phyloP scores from a whole-genome alignment of 331 rosid genomes.

The Ulmus americana region DNA sequence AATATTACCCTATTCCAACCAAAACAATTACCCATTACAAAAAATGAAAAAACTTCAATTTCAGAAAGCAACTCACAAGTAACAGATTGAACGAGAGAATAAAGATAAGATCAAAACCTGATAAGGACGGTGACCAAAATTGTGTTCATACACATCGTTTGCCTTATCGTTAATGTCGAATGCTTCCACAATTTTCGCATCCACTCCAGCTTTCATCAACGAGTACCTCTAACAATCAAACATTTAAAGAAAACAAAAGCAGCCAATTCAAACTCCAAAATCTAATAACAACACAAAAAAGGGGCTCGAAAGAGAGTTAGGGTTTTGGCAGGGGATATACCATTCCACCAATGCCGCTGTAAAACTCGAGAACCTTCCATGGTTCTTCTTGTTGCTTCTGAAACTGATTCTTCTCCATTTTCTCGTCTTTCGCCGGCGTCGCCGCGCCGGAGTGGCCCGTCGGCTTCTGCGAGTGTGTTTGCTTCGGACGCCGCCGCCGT shows the following conservation, averaged over 20 bases:
- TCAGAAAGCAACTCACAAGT: not conserved
- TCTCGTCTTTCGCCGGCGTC: not conserved
- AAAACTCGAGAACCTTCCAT: slow-evolving; percentile 77
- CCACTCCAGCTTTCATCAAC: slow-evolving; percentile 49
- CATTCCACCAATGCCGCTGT: slow-evolving; percentile 96
- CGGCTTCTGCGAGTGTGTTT: not conserved
- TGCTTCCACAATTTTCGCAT: slow-evolving; percentile 65
- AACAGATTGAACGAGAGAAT: not conserved
- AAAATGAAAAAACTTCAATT: not conserved
- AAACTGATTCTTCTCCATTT: slow-evolving; percentile 36
- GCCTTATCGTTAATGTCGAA: slow-evolving; percentile 91
- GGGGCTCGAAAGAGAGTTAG: not conserved
- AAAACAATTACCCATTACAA: slow-evolving; percentile 3
- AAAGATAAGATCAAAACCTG: slow-evolving; percentile 44
- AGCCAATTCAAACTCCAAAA: not conserved
- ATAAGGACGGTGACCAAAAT: slow-evolving; percentile 77
- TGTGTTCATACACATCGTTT: slow-evolving; percentile 73
- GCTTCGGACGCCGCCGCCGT: not conserved
- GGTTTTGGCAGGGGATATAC: slow-evolving; percentile 24
- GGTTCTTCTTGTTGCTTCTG: slow-evolving; percentile 20
- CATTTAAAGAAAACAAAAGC: not conserved
- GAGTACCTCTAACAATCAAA: slow-evolving; percentile 58
- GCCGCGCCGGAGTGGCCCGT: not conserved
- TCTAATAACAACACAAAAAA: not conserved
- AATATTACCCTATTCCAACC: slow-evolving; percentile 67